These are phyloP conservation scores for Gentiana dahurica DNA, from an alignment of 257 asterid genomes.

Conservation along the genomic window DNA sequence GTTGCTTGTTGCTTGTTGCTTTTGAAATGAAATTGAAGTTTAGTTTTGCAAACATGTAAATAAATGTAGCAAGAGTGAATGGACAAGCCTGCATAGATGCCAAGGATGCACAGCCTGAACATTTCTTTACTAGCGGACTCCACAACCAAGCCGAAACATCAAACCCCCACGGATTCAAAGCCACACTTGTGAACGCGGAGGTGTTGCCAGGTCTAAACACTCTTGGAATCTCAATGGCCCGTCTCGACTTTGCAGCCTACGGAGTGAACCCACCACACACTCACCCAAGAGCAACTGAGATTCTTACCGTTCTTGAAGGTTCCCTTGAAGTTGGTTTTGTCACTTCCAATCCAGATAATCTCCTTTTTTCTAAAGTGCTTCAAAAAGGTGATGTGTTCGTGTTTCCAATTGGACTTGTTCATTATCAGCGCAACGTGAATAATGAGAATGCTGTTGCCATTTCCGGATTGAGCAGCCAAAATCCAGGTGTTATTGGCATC, in stretches of 20 bases:
- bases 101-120: constrained; percentile 1
- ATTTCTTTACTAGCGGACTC: constrained; percentile 21
- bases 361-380: constrained; percentile 2
- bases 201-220: constrained; percentile 8
- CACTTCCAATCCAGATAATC: constrained; percentile 12
- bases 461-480: constrained; percentile 12
- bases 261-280: constrained; percentile 11
- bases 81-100: constrained; percentile 16
- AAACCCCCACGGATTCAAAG: constrained; percentile 13
- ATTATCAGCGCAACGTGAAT: constrained; percentile 9
- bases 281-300: constrained; percentile 12
- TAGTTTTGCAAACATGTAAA: neutral
- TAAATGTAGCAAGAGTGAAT: constrained; percentile 13
- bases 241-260: neutral
- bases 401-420: constrained; percentile 9
- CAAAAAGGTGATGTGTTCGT: constrained; percentile 11
- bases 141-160: constrained; percentile 19
- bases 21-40: too few relatives aligned
- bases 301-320: constrained; percentile 7
- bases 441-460: constrained; percentile 8
- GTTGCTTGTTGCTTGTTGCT: neutral
- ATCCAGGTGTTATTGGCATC: constrained; percentile 3
- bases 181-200: neutral
- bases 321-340: constrained; percentile 9
- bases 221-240: constrained; percentile 3